These are phyloP conservation scores for Trichoderma sp. DNA, from an alignment of 2,329 filamentous ascomycete genomes.

Conservation along the genomic window DNA sequence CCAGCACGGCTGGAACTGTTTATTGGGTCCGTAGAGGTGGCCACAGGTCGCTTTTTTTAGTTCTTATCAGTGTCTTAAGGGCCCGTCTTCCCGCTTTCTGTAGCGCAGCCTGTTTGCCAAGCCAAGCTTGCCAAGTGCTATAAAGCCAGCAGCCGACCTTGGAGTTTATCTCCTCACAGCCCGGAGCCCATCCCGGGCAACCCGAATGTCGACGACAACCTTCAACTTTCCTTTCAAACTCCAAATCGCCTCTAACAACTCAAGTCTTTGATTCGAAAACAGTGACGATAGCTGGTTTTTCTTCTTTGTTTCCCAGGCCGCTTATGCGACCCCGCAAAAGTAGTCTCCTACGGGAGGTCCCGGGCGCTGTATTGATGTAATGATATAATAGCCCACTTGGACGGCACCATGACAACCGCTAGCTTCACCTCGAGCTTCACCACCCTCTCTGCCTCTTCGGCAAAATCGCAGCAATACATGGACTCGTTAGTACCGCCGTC, in stretches of 20 bases:
- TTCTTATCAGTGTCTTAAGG: constrained; percentile 3
- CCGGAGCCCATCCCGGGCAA: background rate
- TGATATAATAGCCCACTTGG: background rate
- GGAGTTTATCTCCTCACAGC: background rate
- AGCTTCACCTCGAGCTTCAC: constrained; percentile 20
- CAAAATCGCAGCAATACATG: constrained; percentile 48
- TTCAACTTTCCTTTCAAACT: background rate
- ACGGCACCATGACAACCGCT: constrained; percentile 15
- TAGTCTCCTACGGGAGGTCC: constrained; percentile 19
- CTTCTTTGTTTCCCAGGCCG: background rate
- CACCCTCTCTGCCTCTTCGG: background rate
- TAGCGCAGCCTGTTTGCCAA: background rate
- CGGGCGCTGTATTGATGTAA: background rate
- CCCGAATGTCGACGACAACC: background rate
- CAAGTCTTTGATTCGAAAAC: background rate
- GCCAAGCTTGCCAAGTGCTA: background rate
- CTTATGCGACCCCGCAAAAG: constrained; percentile 20
- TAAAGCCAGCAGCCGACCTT: background rate
- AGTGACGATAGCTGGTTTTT: background rate
- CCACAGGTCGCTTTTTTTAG: constrained; percentile 10
- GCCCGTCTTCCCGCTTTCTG: background rate
- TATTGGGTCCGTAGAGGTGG: background rate
- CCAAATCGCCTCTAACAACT: background rate
- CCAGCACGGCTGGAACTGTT: background rate
- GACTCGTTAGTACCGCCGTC: constrained; percentile 53